Percentiles rank a stretch among this genome's conserved stretches.
Conservation (phyloP, 768 basidiomycete species). For the Mycena olivaceomarginata region DNA sequence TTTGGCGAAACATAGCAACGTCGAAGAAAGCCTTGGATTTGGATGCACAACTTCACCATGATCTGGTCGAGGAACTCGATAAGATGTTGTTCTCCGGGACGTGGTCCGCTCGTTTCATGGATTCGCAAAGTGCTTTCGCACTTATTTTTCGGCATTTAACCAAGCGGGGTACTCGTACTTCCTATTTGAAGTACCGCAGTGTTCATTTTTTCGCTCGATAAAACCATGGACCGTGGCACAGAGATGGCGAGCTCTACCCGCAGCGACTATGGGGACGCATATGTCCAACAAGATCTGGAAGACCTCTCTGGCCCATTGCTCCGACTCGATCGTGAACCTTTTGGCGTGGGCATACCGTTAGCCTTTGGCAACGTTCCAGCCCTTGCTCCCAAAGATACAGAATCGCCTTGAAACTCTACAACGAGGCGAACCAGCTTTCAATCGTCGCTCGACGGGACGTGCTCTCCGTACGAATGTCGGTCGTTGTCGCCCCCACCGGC, state of each 20-base stretch:
- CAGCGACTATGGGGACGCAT: neutral
- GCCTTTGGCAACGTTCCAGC: conserved; percentile 30
- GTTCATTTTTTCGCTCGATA: neutral
- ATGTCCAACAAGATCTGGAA: neutral
- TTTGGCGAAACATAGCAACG: conserved; percentile 6
- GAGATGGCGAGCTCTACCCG: conserved; percentile 43
- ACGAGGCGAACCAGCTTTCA: conserved; percentile 35
- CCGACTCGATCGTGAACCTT: conserved; percentile 4
- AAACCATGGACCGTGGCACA: conserved; percentile 43
- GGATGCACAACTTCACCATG: conserved; percentile 40
- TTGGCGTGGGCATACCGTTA: conserved; percentile 36
- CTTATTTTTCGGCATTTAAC: no score
- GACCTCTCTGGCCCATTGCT: neutral
- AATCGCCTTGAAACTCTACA: conserved; percentile 21
- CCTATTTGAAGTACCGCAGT: no score
- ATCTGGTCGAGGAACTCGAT: conserved; percentile 22
- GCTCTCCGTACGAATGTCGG: conserved; percentile 34
- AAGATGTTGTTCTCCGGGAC: conserved; percentile 34
- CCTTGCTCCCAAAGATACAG: conserved; percentile 2
- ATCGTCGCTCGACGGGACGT: conserved; percentile 41
- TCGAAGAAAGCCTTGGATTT: conserved; percentile 43
- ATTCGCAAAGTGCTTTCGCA: neutral
- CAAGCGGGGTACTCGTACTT: no score
- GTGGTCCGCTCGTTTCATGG: neutral
- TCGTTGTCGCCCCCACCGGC: conserved; percentile 19